Conservation (phyloP, 306 rosid species). For the Vigna radiata region DNA sequence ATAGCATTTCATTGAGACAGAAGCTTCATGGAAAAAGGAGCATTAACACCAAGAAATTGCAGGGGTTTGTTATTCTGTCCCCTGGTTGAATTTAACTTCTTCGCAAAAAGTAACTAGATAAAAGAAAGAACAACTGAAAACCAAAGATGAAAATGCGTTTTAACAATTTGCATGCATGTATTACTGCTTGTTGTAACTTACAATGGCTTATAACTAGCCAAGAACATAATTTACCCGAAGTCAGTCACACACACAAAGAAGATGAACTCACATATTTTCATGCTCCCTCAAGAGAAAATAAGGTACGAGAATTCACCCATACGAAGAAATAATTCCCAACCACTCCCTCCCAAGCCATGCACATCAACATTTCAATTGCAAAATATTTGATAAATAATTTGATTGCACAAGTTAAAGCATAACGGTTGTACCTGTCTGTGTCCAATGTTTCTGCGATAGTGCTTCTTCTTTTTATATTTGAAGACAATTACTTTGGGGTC, state of each 20-base stretch:
- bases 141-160: slow-evolving; percentile 13
- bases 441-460: slow-evolving; percentile 85
- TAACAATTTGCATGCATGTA: slow-evolving; percentile 15
- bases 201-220: slow-evolving; percentile 2
- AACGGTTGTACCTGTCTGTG: slow-evolving; percentile 79
- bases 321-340: not conserved
- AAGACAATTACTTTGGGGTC: slow-evolving; percentile 82
- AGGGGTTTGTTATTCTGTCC: not conserved
- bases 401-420: slow-evolving; percentile 27
- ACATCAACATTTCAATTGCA: slow-evolving; percentile 8
- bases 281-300: not conserved
- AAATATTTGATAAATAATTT: not conserved
- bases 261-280: slow-evolving; percentile 7
- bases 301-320: not conserved
- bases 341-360: slow-evolving; percentile 5
- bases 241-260: not conserved
- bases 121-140: not conserved
- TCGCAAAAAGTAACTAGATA: slow-evolving; percentile 6
- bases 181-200: slow-evolving; percentile 10
- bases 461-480: slow-evolving; percentile 92
- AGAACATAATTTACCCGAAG: slow-evolving; percentile 7
- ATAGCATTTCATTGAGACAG: not conserved
- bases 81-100: not conserved
- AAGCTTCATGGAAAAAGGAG: slow-evolving; percentile 8
- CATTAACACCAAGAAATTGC: not conserved